A percentile compares a stretch with the other conserved stretches of the same genome.
These are phyloP conservation scores for Hanseniaspora mollemarum DNA, from an alignment of 805 yeast genomes.

Conservation along the genomic window DNA sequence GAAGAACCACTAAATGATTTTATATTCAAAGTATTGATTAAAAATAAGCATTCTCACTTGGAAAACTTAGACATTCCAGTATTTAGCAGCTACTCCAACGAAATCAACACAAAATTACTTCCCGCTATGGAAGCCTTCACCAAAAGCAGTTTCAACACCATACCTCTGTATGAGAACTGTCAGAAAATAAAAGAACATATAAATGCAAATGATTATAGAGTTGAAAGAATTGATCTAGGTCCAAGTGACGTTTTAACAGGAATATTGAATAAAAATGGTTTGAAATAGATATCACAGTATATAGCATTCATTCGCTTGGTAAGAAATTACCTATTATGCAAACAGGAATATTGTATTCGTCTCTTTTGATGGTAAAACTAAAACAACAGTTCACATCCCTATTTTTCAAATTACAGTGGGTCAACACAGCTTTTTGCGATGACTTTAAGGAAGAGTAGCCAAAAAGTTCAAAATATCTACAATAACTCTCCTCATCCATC, in stretches of 20 bases:
- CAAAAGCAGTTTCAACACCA: conserved; percentile 27
- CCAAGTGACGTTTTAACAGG: conserved; percentile 28
- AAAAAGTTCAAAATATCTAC: conserved; percentile 93
- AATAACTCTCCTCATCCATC: conserved; percentile 92
- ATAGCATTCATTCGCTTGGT: conserved; percentile 43
- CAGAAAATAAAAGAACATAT: conserved; percentile 24
- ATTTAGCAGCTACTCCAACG: conserved; percentile 27
- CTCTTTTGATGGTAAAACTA: conserved; percentile 85
- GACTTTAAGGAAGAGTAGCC: conserved; percentile 94
- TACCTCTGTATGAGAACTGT: conserved; percentile 28
- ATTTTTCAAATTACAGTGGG: conserved; percentile 78
- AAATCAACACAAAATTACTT: conserved; percentile 23
- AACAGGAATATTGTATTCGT: conserved; percentile 86
- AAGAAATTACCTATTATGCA: conserved; percentile 93
- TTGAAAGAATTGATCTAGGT: conserved; percentile 19
- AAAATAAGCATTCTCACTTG: conserved; percentile 23
- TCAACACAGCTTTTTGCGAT: conserved; percentile 86
- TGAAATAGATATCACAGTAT: too few relatives aligned
- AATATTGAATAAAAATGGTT: conserved; percentile 11
- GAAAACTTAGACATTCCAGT: conserved; percentile 26
- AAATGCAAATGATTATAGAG: conserved; percentile 16
- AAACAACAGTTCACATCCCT: conserved; percentile 88
- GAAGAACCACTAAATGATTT: conserved; percentile 29
- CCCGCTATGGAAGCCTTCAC: conserved; percentile 29
- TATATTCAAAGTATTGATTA: conserved; percentile 27